These are phyloP conservation scores for Amphicarpaea edgeworthii DNA, from an alignment of 306 rosid species.

Conservation along the genomic window DNA sequence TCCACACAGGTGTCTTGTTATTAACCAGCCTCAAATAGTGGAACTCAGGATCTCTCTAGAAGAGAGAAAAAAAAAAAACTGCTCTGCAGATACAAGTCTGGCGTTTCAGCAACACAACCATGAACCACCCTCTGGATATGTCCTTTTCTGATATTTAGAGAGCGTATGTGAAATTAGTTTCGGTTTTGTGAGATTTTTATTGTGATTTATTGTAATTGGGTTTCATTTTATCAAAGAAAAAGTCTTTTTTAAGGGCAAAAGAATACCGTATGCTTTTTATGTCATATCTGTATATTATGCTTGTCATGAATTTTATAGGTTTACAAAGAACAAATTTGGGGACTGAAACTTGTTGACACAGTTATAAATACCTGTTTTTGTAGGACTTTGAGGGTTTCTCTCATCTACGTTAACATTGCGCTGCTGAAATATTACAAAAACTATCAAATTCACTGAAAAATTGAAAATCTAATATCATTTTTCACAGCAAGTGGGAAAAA, in stretches of 20 bases:
- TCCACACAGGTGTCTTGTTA: conserved; percentile 21
- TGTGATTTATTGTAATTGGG: conserved; percentile 49
- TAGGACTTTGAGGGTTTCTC: neutral
- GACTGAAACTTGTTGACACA: conserved; percentile 28
- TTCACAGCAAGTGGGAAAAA: no score
- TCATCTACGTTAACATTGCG: neutral
- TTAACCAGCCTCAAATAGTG: conserved; percentile 28
- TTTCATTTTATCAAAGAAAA: conserved; percentile 44
- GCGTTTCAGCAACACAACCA: conserved; percentile 37
- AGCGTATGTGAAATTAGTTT: conserved; percentile 47
- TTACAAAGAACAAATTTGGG: conserved; percentile 30
- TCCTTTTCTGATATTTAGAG: conserved; percentile 39
- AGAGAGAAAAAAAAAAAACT: conserved; percentile 21
- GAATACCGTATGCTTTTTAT: neutral
- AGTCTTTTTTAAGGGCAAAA: conserved; percentile 27
- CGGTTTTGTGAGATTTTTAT: conserved; percentile 29
- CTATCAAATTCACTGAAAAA: no score
- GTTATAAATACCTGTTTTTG: conserved; percentile 7
- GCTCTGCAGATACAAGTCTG: conserved; percentile 41
- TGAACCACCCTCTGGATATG: conserved; percentile 48
- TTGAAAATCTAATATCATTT: no score
- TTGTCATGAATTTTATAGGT: conserved; percentile 32
- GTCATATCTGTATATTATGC: conserved; percentile 45
- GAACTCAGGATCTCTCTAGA: conserved; percentile 23
- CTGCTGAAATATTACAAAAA: neutral